Conservation (phyloP, 1,284 basidiomycete species). For the Ustilago loliicola region DNA sequence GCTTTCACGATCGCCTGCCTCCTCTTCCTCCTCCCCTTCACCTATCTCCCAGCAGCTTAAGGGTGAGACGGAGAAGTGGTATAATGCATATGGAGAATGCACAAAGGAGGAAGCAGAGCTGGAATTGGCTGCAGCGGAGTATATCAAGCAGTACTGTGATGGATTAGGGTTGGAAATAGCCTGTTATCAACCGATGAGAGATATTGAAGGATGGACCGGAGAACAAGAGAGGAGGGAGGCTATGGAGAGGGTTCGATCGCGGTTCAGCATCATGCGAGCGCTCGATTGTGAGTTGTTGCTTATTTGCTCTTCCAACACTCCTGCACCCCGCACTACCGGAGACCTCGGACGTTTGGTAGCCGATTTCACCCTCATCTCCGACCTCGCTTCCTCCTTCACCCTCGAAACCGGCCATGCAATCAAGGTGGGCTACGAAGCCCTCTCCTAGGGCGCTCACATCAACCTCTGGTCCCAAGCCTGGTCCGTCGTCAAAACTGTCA, state of each 20-base stretch:
- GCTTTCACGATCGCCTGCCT: not conserved
- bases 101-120: constrained; percentile 7
- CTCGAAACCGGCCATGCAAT: not conserved
- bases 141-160: constrained; percentile 50
- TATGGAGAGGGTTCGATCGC: constrained; percentile 19
- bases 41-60: not conserved
- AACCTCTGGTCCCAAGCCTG: constrained; percentile 68
- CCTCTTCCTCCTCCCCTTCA: not conserved
- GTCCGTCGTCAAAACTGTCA: constrained; percentile 55
- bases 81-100: constrained; percentile 43
- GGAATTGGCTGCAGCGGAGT: constrained; percentile 59
- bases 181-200: constrained; percentile 70
- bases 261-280: constrained; percentile 57
- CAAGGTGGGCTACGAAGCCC: constrained; percentile 45
- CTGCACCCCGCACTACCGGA: constrained; percentile 19
- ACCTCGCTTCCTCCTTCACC: constrained; percentile 15
- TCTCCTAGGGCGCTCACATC: constrained; percentile 52
- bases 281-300: constrained; percentile 30
- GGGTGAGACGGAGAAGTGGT: not conserved
- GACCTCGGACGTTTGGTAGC: constrained; percentile 9
- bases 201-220: constrained; percentile 67
- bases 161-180: constrained; percentile 55
- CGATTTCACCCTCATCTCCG: constrained; percentile 28
- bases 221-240: constrained; percentile 17
- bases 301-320: constrained; percentile 32